phyloP scores from a whole-genome alignment of 2,329 filamentous ascomycete species.

The Xylariales sp. region DNA sequence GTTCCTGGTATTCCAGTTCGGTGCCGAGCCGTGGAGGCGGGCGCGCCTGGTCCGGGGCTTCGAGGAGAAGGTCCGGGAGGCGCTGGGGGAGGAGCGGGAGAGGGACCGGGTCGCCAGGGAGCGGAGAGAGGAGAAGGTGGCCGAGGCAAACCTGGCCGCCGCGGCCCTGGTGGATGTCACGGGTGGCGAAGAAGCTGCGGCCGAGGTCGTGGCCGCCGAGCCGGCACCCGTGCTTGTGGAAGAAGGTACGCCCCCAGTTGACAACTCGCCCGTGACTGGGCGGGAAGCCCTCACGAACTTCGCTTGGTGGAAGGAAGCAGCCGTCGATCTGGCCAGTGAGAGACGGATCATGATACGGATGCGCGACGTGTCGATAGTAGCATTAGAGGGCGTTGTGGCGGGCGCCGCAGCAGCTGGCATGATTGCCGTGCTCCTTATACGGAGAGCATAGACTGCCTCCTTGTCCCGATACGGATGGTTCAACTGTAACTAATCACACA shows the following conservation, averaged over 20 bases:
- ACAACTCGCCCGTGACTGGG: slow-evolving; percentile 29
- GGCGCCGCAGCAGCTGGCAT: slow-evolving; percentile 59
- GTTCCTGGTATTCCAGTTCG: slow-evolving; percentile 79
- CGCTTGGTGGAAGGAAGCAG: slow-evolving; percentile 41
- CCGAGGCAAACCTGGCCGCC: slow-evolving; percentile 20
- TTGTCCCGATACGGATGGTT: no score
- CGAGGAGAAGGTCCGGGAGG: slow-evolving; percentile 68
- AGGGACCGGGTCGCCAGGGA: slow-evolving; percentile 41
- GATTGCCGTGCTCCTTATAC: slow-evolving; percentile 36
- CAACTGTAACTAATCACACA: no score
- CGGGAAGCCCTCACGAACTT: slow-evolving; percentile 37
- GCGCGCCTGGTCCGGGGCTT: slow-evolving; percentile 76
- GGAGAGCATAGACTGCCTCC: no score
- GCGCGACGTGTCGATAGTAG: slow-evolving; percentile 65
- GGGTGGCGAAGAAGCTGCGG: background rate
- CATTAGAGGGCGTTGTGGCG: slow-evolving; percentile 60
- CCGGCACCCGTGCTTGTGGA: slow-evolving; percentile 17
- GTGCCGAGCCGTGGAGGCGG: slow-evolving; percentile 90
- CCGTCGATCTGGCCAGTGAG: slow-evolving; percentile 62
- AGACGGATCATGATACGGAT: slow-evolving; percentile 59
- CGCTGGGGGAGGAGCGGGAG: slow-evolving; percentile 62
- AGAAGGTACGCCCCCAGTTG: slow-evolving; percentile 13
- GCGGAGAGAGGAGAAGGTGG: slow-evolving; percentile 33
- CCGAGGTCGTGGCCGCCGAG: background rate
- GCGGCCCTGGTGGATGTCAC: slow-evolving; percentile 24